These are phyloP conservation scores for Udeniomyces megalosporus DNA, from an alignment of 768 basidiomycete genomes.

Conservation along the genomic window DNA sequence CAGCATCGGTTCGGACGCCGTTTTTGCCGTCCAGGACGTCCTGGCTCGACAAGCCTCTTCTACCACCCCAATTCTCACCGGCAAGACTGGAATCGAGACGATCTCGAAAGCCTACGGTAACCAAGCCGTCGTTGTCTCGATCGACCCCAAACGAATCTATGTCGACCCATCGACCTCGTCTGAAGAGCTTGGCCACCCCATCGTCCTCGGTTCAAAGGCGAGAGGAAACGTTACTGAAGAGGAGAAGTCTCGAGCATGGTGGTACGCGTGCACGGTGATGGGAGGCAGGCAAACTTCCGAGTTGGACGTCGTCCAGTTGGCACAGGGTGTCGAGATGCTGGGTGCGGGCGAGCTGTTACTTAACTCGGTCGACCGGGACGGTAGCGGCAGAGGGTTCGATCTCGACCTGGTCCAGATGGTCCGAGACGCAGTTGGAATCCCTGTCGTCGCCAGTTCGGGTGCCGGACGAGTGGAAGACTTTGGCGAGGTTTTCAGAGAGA, in stretches of 20 bases:
- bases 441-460: constrained; percentile 87
- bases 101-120: constrained; percentile 78
- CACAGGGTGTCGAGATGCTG: constrained; percentile 68
- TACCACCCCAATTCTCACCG: constrained; percentile 35
- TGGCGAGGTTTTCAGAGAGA: constrained; percentile 62
- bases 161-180: constrained; percentile 40
- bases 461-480: constrained; percentile 75
- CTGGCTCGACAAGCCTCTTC: constrained; percentile 23
- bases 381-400: constrained; percentile 84
- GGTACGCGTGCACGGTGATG: constrained; percentile 96
- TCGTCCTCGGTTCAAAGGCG: constrained; percentile 25
- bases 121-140: constrained; percentile 95
- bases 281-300: constrained; percentile 73
- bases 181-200: constrained; percentile 48
- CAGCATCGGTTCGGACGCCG: constrained; percentile 90
- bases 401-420: constrained; percentile 62
- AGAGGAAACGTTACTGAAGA: constrained; percentile 29
- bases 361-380: constrained; percentile 93
- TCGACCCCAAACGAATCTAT: constrained; percentile 79
- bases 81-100: constrained; percentile 75
- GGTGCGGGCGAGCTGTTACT: constrained; percentile 91
- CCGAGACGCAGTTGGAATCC: constrained; percentile 60
- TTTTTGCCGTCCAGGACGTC: constrained; percentile 76
- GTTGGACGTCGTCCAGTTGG: constrained; percentile 80
- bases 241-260: constrained; percentile 69